Percentiles rank a stretch among this genome's conserved stretches.
Evolutionary conservation across 176 grass and related monocot genomes (phyloP).

Genomic region (barley (Hordeum vulgare)): MorexV3_pseudomolecules_assembly NC_058521.1:581761048-581761547

Average conservation of each 20-base stretch:
- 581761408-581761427: background rate
- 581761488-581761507: background rate
- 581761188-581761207: constrained; percentile 33
- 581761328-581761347: background rate
- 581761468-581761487: background rate
- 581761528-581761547: background rate
- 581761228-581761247: constrained; percentile 14
- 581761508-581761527: background rate
- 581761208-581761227: constrained; percentile 16
- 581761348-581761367: constrained; percentile 3
- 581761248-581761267: constrained; percentile 20
- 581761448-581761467: background rate
- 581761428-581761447: constrained; percentile 13
- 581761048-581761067: constrained; percentile 12
- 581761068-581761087: background rate
- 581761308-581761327: background rate
- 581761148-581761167: background rate
- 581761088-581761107: background rate
- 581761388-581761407: constrained; percentile 5
- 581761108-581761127: background rate
- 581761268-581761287: constrained; percentile 34
- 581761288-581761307: constrained; percentile 11
- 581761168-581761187: constrained; percentile 12
- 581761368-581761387: background rate
- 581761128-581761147: background rate